Evolutionary conservation across 495 filamentous ascomycete species (phyloP).

Genomic region (Aspergillus mulundensis): DNA sequence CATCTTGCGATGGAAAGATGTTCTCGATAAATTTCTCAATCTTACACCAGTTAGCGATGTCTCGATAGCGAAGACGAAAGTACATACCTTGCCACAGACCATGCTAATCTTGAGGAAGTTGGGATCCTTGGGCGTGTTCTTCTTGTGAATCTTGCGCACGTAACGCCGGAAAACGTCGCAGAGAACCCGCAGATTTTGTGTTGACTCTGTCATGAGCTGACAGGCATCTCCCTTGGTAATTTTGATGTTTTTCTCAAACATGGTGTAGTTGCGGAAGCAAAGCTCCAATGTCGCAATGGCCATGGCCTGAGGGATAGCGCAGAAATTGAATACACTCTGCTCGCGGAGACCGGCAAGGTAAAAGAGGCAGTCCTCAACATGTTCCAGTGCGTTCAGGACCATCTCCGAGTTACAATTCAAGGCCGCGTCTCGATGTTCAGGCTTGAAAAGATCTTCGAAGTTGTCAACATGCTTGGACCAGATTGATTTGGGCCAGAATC

Average conservation of each 20-base stretch:
- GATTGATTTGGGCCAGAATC: slow-evolving; percentile 92
- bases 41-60: slow-evolving; percentile 44
- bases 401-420: slow-evolving; percentile 91
- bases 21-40: slow-evolving; percentile 97
- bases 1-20: slow-evolving; percentile 76
- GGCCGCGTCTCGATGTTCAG: slow-evolving; percentile 72
- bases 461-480: slow-evolving; percentile 91
- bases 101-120: slow-evolving; percentile 92
- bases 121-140: slow-evolving; percentile 91
- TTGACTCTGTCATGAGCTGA: slow-evolving; percentile 83
- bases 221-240: slow-evolving; percentile 96
- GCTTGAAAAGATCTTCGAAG: slow-evolving; percentile 86
- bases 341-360: slow-evolving; percentile 95
- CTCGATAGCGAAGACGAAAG: not conserved
- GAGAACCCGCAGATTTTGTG: slow-evolving; percentile 76
- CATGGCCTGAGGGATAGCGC: slow-evolving; percentile 97
- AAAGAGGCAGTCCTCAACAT: slow-evolving; percentile 90
- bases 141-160: slow-evolving; percentile 78
- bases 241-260: slow-evolving; percentile 88
- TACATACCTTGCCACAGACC: slow-evolving; percentile 73
- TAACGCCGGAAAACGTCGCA: slow-evolving; percentile 77
- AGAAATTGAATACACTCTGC: slow-evolving; percentile 99
- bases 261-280: slow-evolving; percentile 85
- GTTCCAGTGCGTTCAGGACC: slow-evolving; percentile 81
- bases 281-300: slow-evolving; percentile 90